Conservation (phyloP, 2,329 filamentous ascomycete genomes). For the Thielaviopsis cerberus region DNA sequence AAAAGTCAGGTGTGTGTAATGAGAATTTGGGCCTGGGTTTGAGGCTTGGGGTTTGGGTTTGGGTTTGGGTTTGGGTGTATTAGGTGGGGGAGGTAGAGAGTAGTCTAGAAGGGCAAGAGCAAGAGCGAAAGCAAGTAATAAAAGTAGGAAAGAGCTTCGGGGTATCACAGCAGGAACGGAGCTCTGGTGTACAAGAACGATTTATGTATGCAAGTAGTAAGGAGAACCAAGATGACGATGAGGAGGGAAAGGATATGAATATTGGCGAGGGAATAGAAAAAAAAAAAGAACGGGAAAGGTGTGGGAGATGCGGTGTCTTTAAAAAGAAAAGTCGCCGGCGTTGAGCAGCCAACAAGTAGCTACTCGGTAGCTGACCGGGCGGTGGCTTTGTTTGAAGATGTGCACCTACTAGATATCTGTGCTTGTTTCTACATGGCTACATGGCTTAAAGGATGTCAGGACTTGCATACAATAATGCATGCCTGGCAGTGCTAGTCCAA, state of each 20-base stretch:
- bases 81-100: not conserved
- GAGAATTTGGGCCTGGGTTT: too few species aligned
- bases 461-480: not conserved
- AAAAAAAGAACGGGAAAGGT: not conserved
- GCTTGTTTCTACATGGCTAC: not conserved
- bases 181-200: not conserved
- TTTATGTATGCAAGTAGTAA: not conserved
- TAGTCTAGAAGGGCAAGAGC: not conserved
- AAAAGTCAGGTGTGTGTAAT: too few species aligned
- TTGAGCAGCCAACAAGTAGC: not conserved
- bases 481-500: too few species aligned
- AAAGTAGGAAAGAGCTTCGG: slow-evolving; percentile 1
- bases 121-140: not conserved
- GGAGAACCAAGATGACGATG: not conserved
- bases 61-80: not conserved
- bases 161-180: slow-evolving; percentile 11
- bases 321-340: not conserved
- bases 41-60: not conserved
- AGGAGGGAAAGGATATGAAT: not conserved
- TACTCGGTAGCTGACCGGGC: not conserved
- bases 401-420: not conserved
- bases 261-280: not conserved
- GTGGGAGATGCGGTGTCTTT: not conserved
- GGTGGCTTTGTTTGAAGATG: not conserved
- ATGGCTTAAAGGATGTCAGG: not conserved